A percentile compares a stretch with the other conserved stretches of the same genome.
Conservation (phyloP, 1,284 basidiomycete species). For the Laetiporus sulphureus region DNA sequence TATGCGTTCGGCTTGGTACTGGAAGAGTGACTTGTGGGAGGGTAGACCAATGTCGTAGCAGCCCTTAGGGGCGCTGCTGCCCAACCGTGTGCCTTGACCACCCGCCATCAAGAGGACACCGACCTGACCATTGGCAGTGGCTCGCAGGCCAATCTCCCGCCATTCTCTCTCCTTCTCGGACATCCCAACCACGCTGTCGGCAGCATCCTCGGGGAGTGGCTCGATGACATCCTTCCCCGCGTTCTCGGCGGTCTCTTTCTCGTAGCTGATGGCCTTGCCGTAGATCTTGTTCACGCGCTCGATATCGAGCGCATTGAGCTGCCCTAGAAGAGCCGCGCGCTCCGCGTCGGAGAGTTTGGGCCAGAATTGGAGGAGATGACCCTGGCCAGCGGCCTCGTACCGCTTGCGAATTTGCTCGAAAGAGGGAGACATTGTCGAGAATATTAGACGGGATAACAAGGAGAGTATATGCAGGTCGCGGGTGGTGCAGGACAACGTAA, state of each 20-base stretch:
- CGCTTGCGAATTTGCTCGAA: conserved; percentile 38
- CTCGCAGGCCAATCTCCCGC: conserved; percentile 71
- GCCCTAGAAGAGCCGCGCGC: conserved; percentile 58
- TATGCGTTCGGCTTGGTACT: conserved; percentile 95
- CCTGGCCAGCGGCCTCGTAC: conserved; percentile 81
- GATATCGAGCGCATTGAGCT: conserved; percentile 83
- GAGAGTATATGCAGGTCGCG: conserved; percentile 4
- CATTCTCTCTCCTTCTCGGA: conserved; percentile 62
- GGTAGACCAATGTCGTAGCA: conserved; percentile 97
- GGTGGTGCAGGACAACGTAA: too few relatives aligned
- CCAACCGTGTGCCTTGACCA: conserved; percentile 94
- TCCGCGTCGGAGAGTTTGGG: conserved; percentile 62
- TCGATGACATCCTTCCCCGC: conserved; percentile 50
- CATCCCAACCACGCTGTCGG: conserved; percentile 54
- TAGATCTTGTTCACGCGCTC: conserved; percentile 89
- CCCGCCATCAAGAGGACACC: conserved; percentile 97
- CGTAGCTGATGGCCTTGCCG: conserved; percentile 68
- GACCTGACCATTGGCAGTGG: conserved; percentile 78
- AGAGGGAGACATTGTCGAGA: conserved; percentile 19
- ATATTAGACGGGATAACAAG: conserved; percentile 1
- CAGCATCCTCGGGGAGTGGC: conserved; percentile 74
- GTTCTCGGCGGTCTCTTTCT: conserved; percentile 43
- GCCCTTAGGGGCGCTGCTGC: conserved; percentile 91
- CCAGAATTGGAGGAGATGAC: conserved; percentile 88
- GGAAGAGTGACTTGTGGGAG: conserved; percentile 91